These are phyloP conservation scores for Paraconiothyrium sp. DNA, from an alignment of 2,329 filamentous ascomycete genomes.

Conservation along the genomic window DNA sequence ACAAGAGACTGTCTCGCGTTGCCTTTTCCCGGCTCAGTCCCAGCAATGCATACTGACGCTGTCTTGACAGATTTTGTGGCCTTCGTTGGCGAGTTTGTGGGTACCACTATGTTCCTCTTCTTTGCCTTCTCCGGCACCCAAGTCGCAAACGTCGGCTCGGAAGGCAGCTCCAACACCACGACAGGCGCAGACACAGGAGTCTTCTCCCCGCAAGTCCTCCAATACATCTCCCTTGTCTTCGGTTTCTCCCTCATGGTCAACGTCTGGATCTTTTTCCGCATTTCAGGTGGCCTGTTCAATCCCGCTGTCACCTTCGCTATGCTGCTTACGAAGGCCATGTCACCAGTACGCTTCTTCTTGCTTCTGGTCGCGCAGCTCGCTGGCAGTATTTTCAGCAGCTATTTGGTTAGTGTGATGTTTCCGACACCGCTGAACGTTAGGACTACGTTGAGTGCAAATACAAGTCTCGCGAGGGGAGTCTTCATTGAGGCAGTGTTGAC, in stretches of 20 bases:
- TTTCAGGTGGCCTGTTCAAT: slow-evolving; percentile 45
- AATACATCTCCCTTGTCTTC: slow-evolving; percentile 51
- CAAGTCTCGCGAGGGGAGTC: slow-evolving; percentile 55
- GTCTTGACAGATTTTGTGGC: slow-evolving; percentile 50
- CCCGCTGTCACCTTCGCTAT: slow-evolving; percentile 48
- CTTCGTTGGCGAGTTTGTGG: slow-evolving; percentile 58
- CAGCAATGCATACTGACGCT: slow-evolving; percentile 53
- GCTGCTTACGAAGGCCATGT: slow-evolving; percentile 51
- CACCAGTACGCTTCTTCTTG: slow-evolving; percentile 53
- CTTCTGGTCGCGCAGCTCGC: slow-evolving; percentile 57
- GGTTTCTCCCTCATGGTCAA: slow-evolving; percentile 51
- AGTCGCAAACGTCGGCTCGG: slow-evolving; percentile 60
- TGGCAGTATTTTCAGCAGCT: slow-evolving; percentile 57
- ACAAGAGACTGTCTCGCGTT: neutral
- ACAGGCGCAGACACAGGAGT: slow-evolving; percentile 55
- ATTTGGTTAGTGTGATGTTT: slow-evolving; percentile 56
- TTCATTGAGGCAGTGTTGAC: slow-evolving; percentile 53
- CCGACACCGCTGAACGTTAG: slow-evolving; percentile 57
- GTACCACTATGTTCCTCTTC: slow-evolving; percentile 57
- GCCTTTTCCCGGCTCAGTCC: slow-evolving; percentile 27
- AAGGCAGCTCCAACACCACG: slow-evolving; percentile 48
- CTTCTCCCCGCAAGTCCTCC: slow-evolving; percentile 55
- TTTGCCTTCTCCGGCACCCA: slow-evolving; percentile 57
- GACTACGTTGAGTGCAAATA: slow-evolving; percentile 55
- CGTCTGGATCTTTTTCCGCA: slow-evolving; percentile 53